Conservation (phyloP, 768 basidiomycete genomes). For the Tylopilus plumbeoviolaceoides region DNA sequence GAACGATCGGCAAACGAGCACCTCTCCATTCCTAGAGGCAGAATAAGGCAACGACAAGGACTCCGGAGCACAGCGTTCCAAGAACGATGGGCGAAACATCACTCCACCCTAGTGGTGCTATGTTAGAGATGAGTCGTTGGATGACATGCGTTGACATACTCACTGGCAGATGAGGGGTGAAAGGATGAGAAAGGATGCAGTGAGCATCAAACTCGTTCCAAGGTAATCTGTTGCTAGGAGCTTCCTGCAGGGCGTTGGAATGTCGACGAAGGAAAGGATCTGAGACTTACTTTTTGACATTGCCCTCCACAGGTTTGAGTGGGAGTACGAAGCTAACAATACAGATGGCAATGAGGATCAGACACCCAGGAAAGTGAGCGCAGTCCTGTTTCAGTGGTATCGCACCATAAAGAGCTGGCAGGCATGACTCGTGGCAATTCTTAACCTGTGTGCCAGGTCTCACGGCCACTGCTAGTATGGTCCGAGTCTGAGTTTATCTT, state of each 20-base stretch:
- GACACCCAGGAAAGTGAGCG: too few species aligned
- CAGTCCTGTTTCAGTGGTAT: too few species aligned
- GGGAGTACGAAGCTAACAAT: conserved; percentile 63
- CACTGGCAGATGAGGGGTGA: conserved; percentile 73
- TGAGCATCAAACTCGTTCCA: conserved; percentile 54
- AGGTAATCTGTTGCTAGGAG: conserved; percentile 62
- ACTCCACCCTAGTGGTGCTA: conserved; percentile 52
- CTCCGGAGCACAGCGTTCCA: conserved; percentile 52
- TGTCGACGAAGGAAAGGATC: not conserved
- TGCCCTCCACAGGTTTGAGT: conserved; percentile 62
- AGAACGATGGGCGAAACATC: conserved; percentile 63
- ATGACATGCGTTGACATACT: conserved; percentile 35
- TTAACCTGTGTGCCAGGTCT: too few species aligned
- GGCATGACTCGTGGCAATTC: too few species aligned
- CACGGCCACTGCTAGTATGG: too few species aligned
- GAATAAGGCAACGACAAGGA: conserved; percentile 53
- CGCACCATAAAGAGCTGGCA: too few species aligned
- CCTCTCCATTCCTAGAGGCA: conserved; percentile 72
- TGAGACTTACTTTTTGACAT: conserved; percentile 42
- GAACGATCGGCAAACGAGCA: conserved; percentile 67
- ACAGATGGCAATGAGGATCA: conserved; percentile 47
- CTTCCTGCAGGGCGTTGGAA: conserved; percentile 40
- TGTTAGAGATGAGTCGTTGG: conserved; percentile 1
- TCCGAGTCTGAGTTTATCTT: too few species aligned
- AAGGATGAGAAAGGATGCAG: conserved; percentile 58